Evolutionary conservation across 176 grass and related monocot species (phyloP).

Genomic region (Themeda triandra): DNA sequence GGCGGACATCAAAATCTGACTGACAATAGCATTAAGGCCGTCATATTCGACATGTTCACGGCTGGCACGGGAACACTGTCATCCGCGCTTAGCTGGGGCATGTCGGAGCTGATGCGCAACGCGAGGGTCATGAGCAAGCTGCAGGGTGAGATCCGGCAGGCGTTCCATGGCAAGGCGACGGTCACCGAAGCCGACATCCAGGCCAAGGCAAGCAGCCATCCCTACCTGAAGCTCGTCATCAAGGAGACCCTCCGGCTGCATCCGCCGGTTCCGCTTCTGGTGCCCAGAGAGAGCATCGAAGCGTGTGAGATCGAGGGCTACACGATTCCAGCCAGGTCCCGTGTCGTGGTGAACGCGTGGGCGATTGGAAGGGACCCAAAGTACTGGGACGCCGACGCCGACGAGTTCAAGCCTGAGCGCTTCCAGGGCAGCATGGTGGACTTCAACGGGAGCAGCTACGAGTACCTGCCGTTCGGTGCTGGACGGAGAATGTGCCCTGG

Average conservation of each 20-base stretch:
- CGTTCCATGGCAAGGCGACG: not conserved
- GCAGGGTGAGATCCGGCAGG: slow-evolving; percentile 29
- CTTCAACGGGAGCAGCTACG: not conserved
- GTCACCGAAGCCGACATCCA: slow-evolving; percentile 8
- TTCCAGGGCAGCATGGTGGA: not conserved
- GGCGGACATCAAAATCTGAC: too few relatives aligned
- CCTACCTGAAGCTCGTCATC: slow-evolving; percentile 38
- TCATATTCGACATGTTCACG: slow-evolving; percentile 40
- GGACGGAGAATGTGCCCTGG: not conserved
- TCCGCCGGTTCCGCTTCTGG: slow-evolving; percentile 34
- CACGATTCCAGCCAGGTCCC: slow-evolving; percentile 4
- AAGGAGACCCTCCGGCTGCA: slow-evolving; percentile 49
- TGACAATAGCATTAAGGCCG: slow-evolving; percentile 16
- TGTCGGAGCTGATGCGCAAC: slow-evolving; percentile 44
- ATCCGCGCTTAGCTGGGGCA: slow-evolving; percentile 32
- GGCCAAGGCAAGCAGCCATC: not conserved
- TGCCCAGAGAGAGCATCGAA: slow-evolving; percentile 26
- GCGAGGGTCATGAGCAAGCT: slow-evolving; percentile 20
- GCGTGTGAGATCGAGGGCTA: slow-evolving; percentile 34
- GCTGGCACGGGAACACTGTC: slow-evolving; percentile 21
- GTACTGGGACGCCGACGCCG: not conserved
- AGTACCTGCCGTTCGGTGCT: not conserved
- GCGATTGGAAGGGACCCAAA: not conserved
- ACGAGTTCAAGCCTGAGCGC: not conserved
- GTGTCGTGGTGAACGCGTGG: not conserved